phyloP scores from a whole-genome alignment of 495 filamentous ascomycete species.

The Hypoxylon perforatum region DNA sequence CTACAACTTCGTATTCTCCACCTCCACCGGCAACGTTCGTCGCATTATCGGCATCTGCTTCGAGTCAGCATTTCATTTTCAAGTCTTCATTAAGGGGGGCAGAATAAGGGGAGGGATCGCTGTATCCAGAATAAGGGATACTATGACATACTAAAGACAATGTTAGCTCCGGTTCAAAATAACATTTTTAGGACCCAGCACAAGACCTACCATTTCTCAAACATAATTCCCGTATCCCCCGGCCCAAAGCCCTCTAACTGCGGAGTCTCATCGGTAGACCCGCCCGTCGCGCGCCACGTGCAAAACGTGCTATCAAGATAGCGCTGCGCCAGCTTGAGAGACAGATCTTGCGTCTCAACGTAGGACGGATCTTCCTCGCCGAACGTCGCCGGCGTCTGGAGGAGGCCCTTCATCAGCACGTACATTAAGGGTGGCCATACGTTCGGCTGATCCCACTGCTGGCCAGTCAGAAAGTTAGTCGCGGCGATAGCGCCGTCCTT shows the following conservation, averaged over 20 bases:
- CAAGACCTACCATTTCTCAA: conserved; percentile 57
- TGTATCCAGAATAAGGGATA: neutral
- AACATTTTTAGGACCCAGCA: no score
- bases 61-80: conserved; percentile 3
- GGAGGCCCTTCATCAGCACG: conserved; percentile 58
- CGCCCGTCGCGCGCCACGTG: conserved; percentile 62
- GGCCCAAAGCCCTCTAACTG: conserved; percentile 53
- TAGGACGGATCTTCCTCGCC: conserved; percentile 56
- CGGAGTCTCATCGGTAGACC: conserved; percentile 55
- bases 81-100: neutral
- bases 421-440: conserved; percentile 64
- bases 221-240: conserved; percentile 54
- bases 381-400: conserved; percentile 59
- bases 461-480: conserved; percentile 57
- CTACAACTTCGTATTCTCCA: conserved; percentile 63
- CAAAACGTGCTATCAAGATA: conserved; percentile 64
- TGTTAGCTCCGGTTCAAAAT: conserved; percentile 18
- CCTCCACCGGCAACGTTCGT: conserved; percentile 61
- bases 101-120: neutral
- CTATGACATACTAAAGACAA: conserved; percentile 26
- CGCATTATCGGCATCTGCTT: conserved; percentile 51
- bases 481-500: conserved; percentile 57
- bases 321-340: conserved; percentile 57
- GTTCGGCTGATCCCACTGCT: conserved; percentile 65
- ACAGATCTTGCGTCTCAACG: conserved; percentile 50